phyloP scores from a whole-genome alignment of 768 basidiomycete genomes.

The Hypholoma sublateritium region DNA sequence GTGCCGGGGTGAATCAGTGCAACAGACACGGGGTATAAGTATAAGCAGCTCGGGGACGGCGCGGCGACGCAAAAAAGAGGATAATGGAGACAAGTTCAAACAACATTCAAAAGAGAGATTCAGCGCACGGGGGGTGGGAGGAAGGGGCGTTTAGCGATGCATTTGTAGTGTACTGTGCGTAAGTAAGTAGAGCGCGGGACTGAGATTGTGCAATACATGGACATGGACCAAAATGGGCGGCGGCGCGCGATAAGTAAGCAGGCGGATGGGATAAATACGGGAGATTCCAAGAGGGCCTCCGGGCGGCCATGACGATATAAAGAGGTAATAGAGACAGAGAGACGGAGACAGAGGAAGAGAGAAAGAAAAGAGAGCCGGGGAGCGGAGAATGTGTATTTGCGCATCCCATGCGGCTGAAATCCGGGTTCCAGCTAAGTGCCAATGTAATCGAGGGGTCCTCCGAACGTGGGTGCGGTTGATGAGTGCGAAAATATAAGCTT shows the following conservation, averaged over 20 bases:
- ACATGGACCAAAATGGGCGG: conserved; percentile 1
- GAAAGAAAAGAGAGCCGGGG: neutral
- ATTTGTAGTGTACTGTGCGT: neutral
- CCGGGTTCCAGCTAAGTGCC: conserved; percentile 2
- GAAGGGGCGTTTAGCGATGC: conserved; percentile 1
- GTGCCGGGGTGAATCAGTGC: no score
- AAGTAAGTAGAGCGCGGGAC: neutral
- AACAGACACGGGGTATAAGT: no score
- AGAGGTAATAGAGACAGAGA: neutral
- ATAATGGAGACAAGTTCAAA: no score
- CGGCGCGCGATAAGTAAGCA: neutral
- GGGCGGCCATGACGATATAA: neutral
- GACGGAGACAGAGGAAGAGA: neutral
- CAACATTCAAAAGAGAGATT: no score
- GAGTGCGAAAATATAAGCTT: neutral
- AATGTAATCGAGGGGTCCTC: conserved; percentile 2
- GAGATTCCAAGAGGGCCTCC: conserved; percentile 1
- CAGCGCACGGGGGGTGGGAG: neutral
- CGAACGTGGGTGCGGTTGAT: neutral
- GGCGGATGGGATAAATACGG: neutral
- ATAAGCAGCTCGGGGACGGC: no score
- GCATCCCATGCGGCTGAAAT: neutral
- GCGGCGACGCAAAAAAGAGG: no score
- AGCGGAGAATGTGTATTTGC: neutral
- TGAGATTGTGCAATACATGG: neutral